Evolutionary conservation across 2,329 filamentous ascomycete genomes (phyloP).

Genomic region (Didymella segeticola): DNA sequence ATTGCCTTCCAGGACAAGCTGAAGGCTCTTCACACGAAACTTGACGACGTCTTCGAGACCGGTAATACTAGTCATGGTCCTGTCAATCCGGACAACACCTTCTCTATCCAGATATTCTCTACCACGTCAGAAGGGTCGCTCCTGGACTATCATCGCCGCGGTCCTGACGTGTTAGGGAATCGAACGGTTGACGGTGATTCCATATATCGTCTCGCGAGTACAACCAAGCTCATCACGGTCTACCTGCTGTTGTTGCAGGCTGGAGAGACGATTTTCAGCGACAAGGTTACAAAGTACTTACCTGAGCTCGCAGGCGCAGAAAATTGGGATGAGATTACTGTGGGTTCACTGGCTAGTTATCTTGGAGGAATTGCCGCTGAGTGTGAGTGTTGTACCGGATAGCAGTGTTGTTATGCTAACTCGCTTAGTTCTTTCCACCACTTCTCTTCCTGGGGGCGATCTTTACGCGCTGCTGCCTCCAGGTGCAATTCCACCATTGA

Average conservation of each 20-base stretch:
- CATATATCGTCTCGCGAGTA: slow-evolving; percentile 54
- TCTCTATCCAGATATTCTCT: slow-evolving; percentile 23
- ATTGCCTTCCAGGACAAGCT: slow-evolving; percentile 6
- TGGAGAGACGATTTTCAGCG: slow-evolving; percentile 45
- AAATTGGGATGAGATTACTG: slow-evolving; percentile 46
- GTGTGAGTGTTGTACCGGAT: slow-evolving; percentile 7
- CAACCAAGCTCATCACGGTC: slow-evolving; percentile 51
- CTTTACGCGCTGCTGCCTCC: slow-evolving; percentile 13
- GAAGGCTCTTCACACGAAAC: neutral
- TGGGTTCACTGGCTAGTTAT: slow-evolving; percentile 43
- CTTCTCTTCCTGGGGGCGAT: slow-evolving; percentile 4
- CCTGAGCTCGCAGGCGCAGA: slow-evolving; percentile 34
- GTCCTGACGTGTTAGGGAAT: slow-evolving; percentile 7
- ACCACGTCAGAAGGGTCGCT: slow-evolving; percentile 2
- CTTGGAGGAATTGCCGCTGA: slow-evolving; percentile 40
- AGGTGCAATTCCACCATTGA: slow-evolving; percentile 7
- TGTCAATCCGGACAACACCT: slow-evolving; percentile 14
- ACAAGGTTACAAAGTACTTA: slow-evolving; percentile 35
- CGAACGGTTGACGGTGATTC: slow-evolving; percentile 45
- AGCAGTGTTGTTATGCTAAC: neutral
- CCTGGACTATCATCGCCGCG: slow-evolving; percentile 20
- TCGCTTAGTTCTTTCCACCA: neutral
- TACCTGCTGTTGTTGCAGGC: slow-evolving; percentile 49
- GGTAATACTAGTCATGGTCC: slow-evolving; percentile 16
- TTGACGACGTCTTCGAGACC: slow-evolving; percentile 9